Evolutionary conservation across 352 stramenopile species (phyloP).

Genomic region (Phytophthora litchii): DNA sequence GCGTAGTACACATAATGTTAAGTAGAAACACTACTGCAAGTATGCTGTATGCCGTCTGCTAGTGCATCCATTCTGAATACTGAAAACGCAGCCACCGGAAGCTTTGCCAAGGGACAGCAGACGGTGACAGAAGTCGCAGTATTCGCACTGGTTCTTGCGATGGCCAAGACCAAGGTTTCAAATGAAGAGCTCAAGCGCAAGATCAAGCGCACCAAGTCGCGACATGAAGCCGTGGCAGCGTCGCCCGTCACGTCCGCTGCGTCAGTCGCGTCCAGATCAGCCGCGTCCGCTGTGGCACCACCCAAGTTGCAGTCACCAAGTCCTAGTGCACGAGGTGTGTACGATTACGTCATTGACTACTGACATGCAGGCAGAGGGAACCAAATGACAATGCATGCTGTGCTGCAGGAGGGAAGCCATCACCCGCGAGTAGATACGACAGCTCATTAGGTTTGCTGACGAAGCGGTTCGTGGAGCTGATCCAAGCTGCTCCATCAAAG

Average conservation of each 20-base stretch:
- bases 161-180: constrained; percentile 65
- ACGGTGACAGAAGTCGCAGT: constrained; percentile 14
- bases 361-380: background rate
- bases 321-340: constrained; percentile 45
- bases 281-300: constrained; percentile 27
- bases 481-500: constrained; percentile 87
- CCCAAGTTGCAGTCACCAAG: constrained; percentile 58
- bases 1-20: background rate
- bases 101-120: constrained; percentile 30
- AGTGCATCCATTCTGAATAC: constrained; percentile 16
- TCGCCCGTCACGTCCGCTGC: constrained; percentile 17
- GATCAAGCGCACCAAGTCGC: constrained; percentile 63
- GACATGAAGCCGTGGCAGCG: constrained; percentile 36
- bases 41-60: constrained; percentile 22
- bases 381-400: background rate
- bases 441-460: constrained; percentile 96
- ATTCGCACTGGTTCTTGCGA: constrained; percentile 27
- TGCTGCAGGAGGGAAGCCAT: constrained; percentile 49
- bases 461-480: constrained; percentile 97
- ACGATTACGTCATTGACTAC: background rate
- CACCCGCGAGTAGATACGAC: constrained; percentile 92
- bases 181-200: constrained; percentile 76
- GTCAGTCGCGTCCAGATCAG: constrained; percentile 20
- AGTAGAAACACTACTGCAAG: background rate
- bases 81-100: constrained; percentile 26